These are phyloP conservation scores for Fusarium circinatum DNA, from an alignment of 2,329 filamentous ascomycete genomes.

Conservation along the genomic window DNA sequence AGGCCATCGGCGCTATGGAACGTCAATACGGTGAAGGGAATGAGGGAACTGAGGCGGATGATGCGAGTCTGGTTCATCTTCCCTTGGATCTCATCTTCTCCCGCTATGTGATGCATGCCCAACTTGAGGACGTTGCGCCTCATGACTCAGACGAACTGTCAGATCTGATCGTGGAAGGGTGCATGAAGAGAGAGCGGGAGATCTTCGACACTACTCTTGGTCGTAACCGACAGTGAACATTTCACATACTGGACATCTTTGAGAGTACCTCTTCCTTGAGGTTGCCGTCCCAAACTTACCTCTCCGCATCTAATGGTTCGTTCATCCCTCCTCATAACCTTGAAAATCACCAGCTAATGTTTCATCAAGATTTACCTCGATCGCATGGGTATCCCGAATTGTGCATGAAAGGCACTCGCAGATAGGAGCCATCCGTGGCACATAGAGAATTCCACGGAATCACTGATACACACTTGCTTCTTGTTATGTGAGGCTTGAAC, in stretches of 20 bases:
- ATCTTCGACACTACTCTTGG: neutral
- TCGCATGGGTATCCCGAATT: too few relatives aligned
- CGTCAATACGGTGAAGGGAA: neutral
- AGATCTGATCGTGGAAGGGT: neutral
- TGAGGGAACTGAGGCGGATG: neutral
- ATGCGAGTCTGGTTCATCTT: neutral
- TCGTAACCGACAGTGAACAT: neutral
- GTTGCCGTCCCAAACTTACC: neutral
- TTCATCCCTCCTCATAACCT: neutral
- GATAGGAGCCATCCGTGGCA: neutral
- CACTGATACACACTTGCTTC: neutral
- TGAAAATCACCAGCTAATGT: too few relatives aligned
- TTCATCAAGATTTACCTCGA: too few relatives aligned
- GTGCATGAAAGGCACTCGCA: neutral
- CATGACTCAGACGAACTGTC: neutral
- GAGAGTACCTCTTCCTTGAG: rapidly evolving
- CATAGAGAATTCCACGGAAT: neutral
- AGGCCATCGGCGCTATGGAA: neutral
- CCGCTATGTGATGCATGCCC: rapidly evolving
- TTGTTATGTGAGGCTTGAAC: neutral
- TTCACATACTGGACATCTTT: neutral
- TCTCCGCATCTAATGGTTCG: rapidly evolving
- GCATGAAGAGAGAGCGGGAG: neutral
- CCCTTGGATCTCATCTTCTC: neutral
- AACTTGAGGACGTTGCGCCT: neutral